phyloP scores from a whole-genome alignment of 306 rosid genomes.

The Gillenia trifoliata region DNA sequence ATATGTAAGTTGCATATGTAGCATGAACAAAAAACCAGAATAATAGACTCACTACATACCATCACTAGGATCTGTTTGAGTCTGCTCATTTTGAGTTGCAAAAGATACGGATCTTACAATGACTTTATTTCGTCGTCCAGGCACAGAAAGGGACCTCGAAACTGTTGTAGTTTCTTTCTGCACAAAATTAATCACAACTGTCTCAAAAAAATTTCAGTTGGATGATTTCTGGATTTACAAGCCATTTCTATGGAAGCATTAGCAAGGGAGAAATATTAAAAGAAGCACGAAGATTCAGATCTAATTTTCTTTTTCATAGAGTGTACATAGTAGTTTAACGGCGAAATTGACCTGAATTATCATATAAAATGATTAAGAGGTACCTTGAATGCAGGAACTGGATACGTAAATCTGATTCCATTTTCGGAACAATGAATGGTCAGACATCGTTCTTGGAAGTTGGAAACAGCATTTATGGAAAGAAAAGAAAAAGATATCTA shows the following conservation, averaged over 20 bases:
- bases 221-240: not conserved
- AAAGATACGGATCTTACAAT: slow-evolving; percentile 82
- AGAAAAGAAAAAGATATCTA: not conserved
- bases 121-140: slow-evolving; percentile 62
- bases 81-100: slow-evolving; percentile 40
- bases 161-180: slow-evolving; percentile 69
- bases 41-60: slow-evolving; percentile 42
- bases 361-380: not conserved
- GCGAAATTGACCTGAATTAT: not conserved
- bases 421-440: not conserved
- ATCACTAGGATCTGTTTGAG: slow-evolving; percentile 43
- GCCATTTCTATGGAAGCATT: not conserved
- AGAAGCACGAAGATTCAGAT: not conserved
- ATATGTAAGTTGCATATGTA: not conserved
- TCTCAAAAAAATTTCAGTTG: not conserved
- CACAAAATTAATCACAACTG: slow-evolving; percentile 28
- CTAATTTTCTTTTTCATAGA: not conserved
- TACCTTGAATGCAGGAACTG: not conserved
- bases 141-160: slow-evolving; percentile 87
- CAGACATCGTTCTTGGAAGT: not conserved
- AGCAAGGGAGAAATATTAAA: not conserved
- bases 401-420: not conserved
- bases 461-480: not conserved
- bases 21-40: slow-evolving; percentile 15
- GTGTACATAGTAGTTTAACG: not conserved